phyloP scores from a whole-genome alignment of 768 basidiomycete genomes.

The Suillus discolor region DNA sequence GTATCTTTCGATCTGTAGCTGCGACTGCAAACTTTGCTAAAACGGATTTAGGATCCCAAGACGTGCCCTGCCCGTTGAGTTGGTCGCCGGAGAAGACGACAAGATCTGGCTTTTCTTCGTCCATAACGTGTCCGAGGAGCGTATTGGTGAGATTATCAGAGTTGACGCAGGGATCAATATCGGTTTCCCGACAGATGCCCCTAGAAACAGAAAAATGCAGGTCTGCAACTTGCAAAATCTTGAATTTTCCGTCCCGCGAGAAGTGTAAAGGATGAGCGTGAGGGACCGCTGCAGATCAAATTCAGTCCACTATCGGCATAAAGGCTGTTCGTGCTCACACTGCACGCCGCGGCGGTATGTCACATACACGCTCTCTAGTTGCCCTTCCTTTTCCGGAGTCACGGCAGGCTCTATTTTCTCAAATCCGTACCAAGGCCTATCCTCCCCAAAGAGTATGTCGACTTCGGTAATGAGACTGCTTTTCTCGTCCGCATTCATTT shows the following conservation, averaged over 20 bases:
- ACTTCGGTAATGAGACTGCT: slow-evolving; percentile 82
- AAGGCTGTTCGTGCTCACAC: slow-evolving; percentile 43
- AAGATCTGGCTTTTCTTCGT: slow-evolving; percentile 84
- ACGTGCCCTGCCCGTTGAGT: slow-evolving; percentile 87
- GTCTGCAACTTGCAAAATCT: slow-evolving; percentile 89
- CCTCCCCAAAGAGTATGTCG: slow-evolving; percentile 89
- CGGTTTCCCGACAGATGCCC: slow-evolving; percentile 77
- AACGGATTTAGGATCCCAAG: slow-evolving; percentile 88
- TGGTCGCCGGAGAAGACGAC: slow-evolving; percentile 95
- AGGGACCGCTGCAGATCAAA: slow-evolving; percentile 53
- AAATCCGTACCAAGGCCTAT: slow-evolving; percentile 85
- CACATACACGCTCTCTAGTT: slow-evolving; percentile 58
- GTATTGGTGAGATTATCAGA: slow-evolving; percentile 83
- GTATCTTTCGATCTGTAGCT: slow-evolving; percentile 73
- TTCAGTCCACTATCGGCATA: slow-evolving; percentile 9
- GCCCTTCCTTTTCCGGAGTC: slow-evolving; percentile 42
- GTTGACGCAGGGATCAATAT: slow-evolving; percentile 47
- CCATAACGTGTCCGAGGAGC: slow-evolving; percentile 71
- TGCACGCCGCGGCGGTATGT: slow-evolving; percentile 76
- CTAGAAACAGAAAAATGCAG: slow-evolving; percentile 87
- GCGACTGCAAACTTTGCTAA: slow-evolving; percentile 54
- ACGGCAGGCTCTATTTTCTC: slow-evolving; percentile 67
- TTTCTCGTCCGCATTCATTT: slow-evolving; percentile 61
- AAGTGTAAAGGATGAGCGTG: slow-evolving; percentile 82
- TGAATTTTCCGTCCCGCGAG: slow-evolving; percentile 81